Evolutionary conservation across 192 early-diverging fungal species (phyloP).

Genomic region (Fimicolochytrium jonesii): DNA sequence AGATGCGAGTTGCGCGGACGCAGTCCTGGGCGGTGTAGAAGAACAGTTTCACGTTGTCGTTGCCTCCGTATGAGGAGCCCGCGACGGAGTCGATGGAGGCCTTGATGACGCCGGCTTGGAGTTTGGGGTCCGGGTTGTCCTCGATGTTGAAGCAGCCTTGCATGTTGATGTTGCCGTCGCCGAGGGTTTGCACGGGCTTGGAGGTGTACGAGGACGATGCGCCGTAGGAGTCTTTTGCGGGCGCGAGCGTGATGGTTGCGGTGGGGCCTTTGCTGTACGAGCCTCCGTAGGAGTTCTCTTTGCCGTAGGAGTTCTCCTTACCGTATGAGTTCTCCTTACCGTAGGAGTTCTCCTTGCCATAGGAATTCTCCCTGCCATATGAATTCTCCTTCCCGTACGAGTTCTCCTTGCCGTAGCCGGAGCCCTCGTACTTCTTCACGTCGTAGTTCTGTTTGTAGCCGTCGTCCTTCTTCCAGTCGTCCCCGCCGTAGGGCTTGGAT

Average conservation of each 20-base stretch:
- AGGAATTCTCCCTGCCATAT: background rate
- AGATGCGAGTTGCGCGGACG: constrained; percentile 3
- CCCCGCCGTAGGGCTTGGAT: background rate
- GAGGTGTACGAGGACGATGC: no score
- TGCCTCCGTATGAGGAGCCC: background rate
- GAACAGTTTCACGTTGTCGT: background rate
- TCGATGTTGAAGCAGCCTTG: constrained; percentile 9
- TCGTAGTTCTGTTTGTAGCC: constrained; percentile 9
- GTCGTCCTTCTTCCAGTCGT: constrained; percentile 16
- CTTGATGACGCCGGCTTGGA: constrained; percentile 2
- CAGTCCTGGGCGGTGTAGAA: constrained; percentile 8
- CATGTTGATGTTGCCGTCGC: constrained; percentile 3
- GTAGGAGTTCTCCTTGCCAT: background rate
- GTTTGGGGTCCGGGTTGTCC: background rate
- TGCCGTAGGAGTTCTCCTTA: background rate
- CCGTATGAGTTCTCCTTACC: no score
- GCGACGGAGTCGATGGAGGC: background rate
- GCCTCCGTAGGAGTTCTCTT: background rate
- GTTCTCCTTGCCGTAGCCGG: background rate
- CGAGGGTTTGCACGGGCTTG: background rate
- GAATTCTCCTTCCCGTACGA: background rate
- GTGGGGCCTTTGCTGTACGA: no score
- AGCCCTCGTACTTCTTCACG: no score
- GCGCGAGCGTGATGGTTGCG: background rate
- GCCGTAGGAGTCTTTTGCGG: no score